Base-by-base conservation (phyloP, 371 early-diverging fungal genomes). In the Lichtheimia ramosa region DNA sequence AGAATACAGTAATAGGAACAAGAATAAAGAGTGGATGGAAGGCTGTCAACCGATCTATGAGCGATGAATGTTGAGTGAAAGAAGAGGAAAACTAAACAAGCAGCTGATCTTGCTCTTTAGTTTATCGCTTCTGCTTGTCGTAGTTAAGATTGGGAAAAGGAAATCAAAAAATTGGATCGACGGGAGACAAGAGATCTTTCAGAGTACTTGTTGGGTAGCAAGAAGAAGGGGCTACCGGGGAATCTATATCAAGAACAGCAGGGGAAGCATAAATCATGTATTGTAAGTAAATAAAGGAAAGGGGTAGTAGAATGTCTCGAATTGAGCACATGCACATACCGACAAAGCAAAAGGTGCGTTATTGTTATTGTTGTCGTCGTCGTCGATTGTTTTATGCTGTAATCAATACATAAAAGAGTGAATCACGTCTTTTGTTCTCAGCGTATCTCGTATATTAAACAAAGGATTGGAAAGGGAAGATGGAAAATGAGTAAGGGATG, bases 401-500 rank as follows among this genome's bases (percentile, higher is more conserved):
- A 34, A 34, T 34, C 34, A 34, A 34, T 34, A 34, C 34, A 34
- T 34, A 34, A 34, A 34, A 34, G 34, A 34, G 34, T 34, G 34
- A 34, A 34, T 34, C 34, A 34, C 34, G 34, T 34, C 34, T 34
- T 34, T 34, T 34, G 34, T 34, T 34, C 24, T 49, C 20, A 49
- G 18, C 8, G 20, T 25, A 2, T 13, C 40, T 41, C 23, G 34
- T n/a, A 39, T 40, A 18, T 54, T 34, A 34, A 25, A 34, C 34
- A 34, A 34, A 34, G 34, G 34, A 34, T 34, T 34, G 34, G 49
- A 61, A 50, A 49, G 41, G 23, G 43, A 55, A 50, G 28, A 48
- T 46, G 48, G 53, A 54, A 48, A 55, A 55, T 48, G 24, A 61
- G 28, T 48, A 41, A 61, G 27, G 24, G 34, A 16, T 56, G 41